Conservation (phyloP, 495 filamentous ascomycete genomes). For the Tirmania nivea region DNA sequence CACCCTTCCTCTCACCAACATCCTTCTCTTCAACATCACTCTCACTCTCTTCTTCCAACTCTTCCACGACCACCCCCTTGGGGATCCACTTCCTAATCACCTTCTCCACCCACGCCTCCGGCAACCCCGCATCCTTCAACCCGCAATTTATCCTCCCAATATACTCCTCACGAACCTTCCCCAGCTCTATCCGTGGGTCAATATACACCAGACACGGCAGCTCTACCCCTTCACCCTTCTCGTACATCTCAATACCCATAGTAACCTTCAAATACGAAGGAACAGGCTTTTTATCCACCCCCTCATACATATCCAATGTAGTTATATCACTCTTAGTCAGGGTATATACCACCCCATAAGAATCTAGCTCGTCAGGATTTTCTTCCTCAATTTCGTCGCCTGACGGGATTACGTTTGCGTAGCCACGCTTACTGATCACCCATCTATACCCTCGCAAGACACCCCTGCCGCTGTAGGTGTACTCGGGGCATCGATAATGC, state of each 20-base stretch:
- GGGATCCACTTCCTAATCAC: conserved; percentile 39
- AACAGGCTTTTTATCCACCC: conserved; percentile 25
- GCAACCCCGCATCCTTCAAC: conserved; percentile 42
- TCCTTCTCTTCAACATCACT: no score
- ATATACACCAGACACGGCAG: conserved; percentile 32
- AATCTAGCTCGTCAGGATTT: no score
- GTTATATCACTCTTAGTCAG: conserved; percentile 26
- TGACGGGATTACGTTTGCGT: conserved; percentile 41
- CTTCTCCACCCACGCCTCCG: conserved; percentile 31
- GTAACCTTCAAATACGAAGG: conserved; percentile 26
- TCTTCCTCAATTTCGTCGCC: conserved; percentile 16
- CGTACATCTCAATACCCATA: conserved; percentile 6
- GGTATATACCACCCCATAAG: conserved; percentile 32
- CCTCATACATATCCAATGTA: conserved; percentile 32
- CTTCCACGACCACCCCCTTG: not conserved
- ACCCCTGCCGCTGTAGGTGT: conserved; percentile 27
- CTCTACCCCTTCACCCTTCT: conserved; percentile 10
- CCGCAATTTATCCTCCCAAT: conserved; percentile 45
- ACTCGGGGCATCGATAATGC: conserved; percentile 34
- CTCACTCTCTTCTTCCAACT: no score
- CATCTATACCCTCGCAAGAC: conserved; percentile 34
- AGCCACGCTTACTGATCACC: conserved; percentile 45
- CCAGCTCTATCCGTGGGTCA: conserved; percentile 25
- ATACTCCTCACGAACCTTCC: conserved; percentile 37
- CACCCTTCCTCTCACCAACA: no score